Conservation (phyloP, 2,329 filamentous ascomycete species). For the Corynespora cassiicola region DNA sequence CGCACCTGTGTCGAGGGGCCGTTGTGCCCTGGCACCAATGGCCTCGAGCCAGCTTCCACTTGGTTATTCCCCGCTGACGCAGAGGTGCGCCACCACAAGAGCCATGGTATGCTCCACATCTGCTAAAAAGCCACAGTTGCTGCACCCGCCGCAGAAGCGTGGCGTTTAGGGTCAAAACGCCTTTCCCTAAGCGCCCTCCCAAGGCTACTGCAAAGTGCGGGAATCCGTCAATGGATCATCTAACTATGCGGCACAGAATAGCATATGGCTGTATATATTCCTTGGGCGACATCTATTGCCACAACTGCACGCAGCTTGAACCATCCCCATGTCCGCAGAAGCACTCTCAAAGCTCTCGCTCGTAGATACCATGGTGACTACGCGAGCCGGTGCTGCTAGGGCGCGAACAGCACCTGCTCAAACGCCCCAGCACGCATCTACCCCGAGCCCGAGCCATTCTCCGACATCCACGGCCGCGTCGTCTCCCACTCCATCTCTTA, state of each 20-base stretch:
- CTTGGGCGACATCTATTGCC: constrained; percentile 14
- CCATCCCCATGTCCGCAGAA: constrained; percentile 43
- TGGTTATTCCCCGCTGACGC: constrained; percentile 15
- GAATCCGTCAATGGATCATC: constrained; percentile 27
- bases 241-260: constrained; percentile 36
- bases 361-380: constrained; percentile 46
- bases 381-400: constrained; percentile 42
- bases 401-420: constrained; percentile 25
- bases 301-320: constrained; percentile 18
- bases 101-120: constrained; percentile 23
- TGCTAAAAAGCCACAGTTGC: constrained; percentile 37
- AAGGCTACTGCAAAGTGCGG: constrained; percentile 29
- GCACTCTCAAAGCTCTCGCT: constrained; percentile 44
- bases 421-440: constrained; percentile 9
- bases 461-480: constrained; percentile 24
- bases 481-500: constrained; percentile 38
- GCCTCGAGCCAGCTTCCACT: constrained; percentile 3
- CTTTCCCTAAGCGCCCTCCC: constrained; percentile 36
- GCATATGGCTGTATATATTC: constrained; percentile 39
- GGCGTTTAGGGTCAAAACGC: constrained; percentile 39
- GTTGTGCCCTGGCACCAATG: constrained; percentile 11
- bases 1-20: constrained; percentile 12
- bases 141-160: constrained; percentile 32
- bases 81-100: constrained; percentile 28
- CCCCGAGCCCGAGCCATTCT: too few relatives aligned